Percentiles rank a stretch among this genome's conserved stretches.
phyloP scores from a whole-genome alignment of 1,139 yeast genomes.

The Taphrina populina region DNA sequence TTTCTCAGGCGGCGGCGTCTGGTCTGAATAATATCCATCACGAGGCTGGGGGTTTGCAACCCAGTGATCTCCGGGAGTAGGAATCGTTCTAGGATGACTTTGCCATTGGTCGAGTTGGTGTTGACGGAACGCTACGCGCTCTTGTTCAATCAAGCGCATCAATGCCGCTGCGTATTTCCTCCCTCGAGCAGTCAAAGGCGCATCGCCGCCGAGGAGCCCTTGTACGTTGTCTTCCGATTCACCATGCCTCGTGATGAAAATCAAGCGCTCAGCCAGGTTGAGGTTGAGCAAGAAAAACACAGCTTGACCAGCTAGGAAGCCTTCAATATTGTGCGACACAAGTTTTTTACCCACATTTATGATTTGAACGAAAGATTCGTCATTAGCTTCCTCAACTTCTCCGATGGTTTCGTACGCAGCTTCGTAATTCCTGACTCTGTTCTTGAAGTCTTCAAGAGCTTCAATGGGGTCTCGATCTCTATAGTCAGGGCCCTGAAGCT shows the following conservation, averaged over 20 bases:
- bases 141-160: constrained; percentile 67
- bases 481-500: constrained; percentile 92
- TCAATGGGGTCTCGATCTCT: constrained; percentile 75
- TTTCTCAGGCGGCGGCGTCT: constrained; percentile 52
- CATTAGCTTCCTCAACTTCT: constrained; percentile 60
- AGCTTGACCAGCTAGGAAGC: constrained; percentile 89
- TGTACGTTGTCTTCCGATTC: constrained; percentile 79
- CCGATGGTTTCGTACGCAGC: constrained; percentile 88
- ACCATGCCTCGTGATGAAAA: constrained; percentile 95
- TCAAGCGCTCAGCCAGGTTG: constrained; percentile 84
- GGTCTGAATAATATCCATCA: constrained; percentile 42
- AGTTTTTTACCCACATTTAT: constrained; percentile 93
- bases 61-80: constrained; percentile 36
- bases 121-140: constrained; percentile 67
- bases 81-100: constrained; percentile 29
- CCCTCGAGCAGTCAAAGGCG: constrained; percentile 77
- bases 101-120: constrained; percentile 58
- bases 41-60: constrained; percentile 21
- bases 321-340: constrained; percentile 86
- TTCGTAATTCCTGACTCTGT: constrained; percentile 78
- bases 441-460: constrained; percentile 79
- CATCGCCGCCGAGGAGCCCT: constrained; percentile 93
- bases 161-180: constrained; percentile 68
- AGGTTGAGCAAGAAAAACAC: constrained; percentile 86
- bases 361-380: constrained; percentile 87